Percentiles rank a stretch among this genome's conserved stretches.
These are phyloP conservation scores for Diospyros lotus DNA, from an alignment of 148 eudicot genomes.

Conservation along the genomic window DNA sequence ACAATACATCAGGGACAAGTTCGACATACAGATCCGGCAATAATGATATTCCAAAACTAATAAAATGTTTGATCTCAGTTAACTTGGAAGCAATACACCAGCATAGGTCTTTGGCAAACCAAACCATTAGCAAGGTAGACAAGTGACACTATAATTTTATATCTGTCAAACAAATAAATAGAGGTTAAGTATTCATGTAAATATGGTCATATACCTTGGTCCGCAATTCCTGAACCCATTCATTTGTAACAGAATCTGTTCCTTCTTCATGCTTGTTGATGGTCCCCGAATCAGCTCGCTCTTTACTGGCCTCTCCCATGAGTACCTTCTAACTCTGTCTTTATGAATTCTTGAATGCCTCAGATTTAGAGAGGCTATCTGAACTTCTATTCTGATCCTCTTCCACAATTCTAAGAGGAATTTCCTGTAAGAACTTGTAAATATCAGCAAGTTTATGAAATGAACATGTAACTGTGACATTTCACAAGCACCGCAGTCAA, in stretches of 20 bases:
- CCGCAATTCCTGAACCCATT: neutral
- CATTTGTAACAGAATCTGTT: neutral
- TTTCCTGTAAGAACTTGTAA: neutral
- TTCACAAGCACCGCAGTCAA: neutral
- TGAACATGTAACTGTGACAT: neutral
- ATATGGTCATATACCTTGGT: constrained; percentile 4
- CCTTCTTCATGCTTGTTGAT: constrained; percentile 11
- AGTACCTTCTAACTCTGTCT: neutral
- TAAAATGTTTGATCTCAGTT: neutral
- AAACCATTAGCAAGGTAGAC: neutral
- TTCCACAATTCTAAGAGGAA: neutral
- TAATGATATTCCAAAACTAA: neutral
- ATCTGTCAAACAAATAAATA: neutral
- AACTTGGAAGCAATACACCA: neutral
- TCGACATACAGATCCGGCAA: neutral
- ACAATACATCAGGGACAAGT: too few relatives aligned
- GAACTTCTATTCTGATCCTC: neutral
- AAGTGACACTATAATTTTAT: neutral
- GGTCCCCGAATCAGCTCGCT: constrained; percentile 10
- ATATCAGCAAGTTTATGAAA: neutral
- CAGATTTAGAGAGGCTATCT: neutral
- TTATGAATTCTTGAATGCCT: neutral
- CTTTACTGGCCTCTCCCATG: constrained; percentile 13
- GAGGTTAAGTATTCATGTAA: neutral
- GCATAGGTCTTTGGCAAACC: neutral